Conservation (phyloP, 768 basidiomycete genomes). For the Boletus sp. region DNA sequence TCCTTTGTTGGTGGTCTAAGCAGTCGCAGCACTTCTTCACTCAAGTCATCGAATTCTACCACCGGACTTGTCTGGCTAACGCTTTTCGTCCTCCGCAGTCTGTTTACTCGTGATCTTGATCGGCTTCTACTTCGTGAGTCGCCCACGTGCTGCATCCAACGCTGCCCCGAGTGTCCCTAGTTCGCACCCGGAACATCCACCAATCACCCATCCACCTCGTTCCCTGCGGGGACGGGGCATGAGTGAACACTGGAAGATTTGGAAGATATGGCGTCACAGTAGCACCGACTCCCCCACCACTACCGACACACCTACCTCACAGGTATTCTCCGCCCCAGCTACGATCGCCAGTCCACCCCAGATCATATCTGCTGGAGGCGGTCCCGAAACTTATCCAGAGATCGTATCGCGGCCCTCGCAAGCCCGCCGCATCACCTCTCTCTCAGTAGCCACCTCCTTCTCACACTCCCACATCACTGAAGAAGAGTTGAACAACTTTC, state of each 20-base stretch:
- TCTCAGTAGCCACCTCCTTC: constrained; percentile 21
- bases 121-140: constrained; percentile 29
- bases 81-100: constrained; percentile 8
- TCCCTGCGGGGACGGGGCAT: background rate
- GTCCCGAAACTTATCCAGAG: background rate
- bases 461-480: constrained; percentile 23
- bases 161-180: background rate
- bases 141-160: constrained; percentile 3
- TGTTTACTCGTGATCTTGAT: constrained; percentile 23
- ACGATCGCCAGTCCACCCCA: background rate
- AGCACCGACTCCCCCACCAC: background rate
- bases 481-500: constrained; percentile 22
- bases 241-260: constrained; percentile 14
- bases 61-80: constrained; percentile 9
- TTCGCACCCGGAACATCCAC: background rate
- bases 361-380: background rate
- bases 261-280: constrained; percentile 12
- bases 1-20: background rate
- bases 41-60: background rate
- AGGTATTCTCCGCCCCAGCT: background rate
- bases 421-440: constrained; percentile 18
- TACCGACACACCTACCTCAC: background rate
- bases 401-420: constrained; percentile 8
- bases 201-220: constrained; percentile 1
- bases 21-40: background rate